phyloP scores from a whole-genome alignment of 202 grass and related monocot species.

The Brachypodium distachyon region DNA sequence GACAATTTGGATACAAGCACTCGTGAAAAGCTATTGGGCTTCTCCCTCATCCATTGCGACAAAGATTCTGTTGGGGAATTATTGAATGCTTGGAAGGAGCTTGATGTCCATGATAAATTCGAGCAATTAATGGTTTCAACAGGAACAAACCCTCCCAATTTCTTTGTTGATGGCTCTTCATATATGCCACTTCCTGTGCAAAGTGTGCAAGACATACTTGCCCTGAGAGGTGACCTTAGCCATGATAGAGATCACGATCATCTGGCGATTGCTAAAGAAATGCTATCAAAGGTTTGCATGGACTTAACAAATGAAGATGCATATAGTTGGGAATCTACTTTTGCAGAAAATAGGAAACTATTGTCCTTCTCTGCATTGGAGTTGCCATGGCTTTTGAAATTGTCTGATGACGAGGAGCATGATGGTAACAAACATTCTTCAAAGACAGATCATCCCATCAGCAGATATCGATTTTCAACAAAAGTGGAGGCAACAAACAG shows the following conservation, averaged over 20 bases:
- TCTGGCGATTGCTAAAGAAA: slow-evolving; percentile 44
- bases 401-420: slow-evolving; percentile 45
- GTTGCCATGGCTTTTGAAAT: slow-evolving; percentile 84
- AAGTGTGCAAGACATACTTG: slow-evolving; percentile 54
- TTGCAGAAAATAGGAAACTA: slow-evolving; percentile 63
- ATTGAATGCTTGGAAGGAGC: slow-evolving; percentile 92
- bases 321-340: slow-evolving; percentile 33
- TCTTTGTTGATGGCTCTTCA: slow-evolving; percentile 42
- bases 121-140: slow-evolving; percentile 61
- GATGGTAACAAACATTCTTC: slow-evolving; percentile 34
- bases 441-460: slow-evolving; percentile 26
- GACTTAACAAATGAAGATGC: slow-evolving; percentile 52
- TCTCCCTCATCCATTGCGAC: slow-evolving; percentile 82
- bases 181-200: slow-evolving; percentile 35
- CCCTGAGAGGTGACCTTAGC: slow-evolving; percentile 34
- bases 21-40: slow-evolving; percentile 69
- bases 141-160: slow-evolving; percentile 49
- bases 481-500: slow-evolving; percentile 50
- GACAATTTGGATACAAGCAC: slow-evolving; percentile 76
- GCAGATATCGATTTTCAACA: slow-evolving; percentile 41
- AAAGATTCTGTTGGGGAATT: slow-evolving; percentile 76
- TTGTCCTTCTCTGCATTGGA: slow-evolving; percentile 59
- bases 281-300: slow-evolving; percentile 54
- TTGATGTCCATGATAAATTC: slow-evolving; percentile 65
- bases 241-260: slow-evolving; percentile 32